Evolutionary conservation across 2,329 filamentous ascomycete genomes (phyloP).

Genomic region (Exutisphaerella laricina): DNA sequence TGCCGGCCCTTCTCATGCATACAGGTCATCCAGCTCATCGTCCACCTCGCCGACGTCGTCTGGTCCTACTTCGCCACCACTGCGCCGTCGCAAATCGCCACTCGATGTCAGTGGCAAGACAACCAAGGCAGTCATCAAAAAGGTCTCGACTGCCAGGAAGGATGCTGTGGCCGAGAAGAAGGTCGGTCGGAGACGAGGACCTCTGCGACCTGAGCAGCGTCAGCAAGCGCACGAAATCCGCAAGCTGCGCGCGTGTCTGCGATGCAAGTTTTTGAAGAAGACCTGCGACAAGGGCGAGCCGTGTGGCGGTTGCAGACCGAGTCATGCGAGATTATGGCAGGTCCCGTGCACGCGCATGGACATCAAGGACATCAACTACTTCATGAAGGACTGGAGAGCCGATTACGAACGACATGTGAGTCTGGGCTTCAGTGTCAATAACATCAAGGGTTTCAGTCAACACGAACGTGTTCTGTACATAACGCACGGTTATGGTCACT

Average conservation of each 20-base stretch:
- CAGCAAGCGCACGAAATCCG: slow-evolving; percentile 96
- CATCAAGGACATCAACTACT: slow-evolving; percentile 97
- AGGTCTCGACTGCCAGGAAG: slow-evolving; percentile 62
- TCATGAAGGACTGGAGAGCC: slow-evolving; percentile 99
- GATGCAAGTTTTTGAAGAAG: slow-evolving; percentile 99
- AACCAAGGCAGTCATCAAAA: slow-evolving; percentile 75
- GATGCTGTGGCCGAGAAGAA: slow-evolving; percentile 78
- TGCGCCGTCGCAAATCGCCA: slow-evolving; percentile 55
- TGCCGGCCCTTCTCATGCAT: slow-evolving; percentile 17
- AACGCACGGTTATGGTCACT: slow-evolving; percentile 92
- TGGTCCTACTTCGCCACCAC: slow-evolving; percentile 44
- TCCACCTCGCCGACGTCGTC: slow-evolving; percentile 33
- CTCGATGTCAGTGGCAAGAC: slow-evolving; percentile 64
- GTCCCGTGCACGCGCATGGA: slow-evolving; percentile 96
- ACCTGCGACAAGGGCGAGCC: slow-evolving; percentile 97
- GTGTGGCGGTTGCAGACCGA: slow-evolving; percentile 90
- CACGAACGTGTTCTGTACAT: slow-evolving; percentile 72
- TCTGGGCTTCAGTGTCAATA: slow-evolving; percentile 82
- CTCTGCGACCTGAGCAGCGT: slow-evolving; percentile 84
- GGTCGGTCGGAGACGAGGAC: slow-evolving; percentile 82
- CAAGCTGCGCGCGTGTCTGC: slow-evolving; percentile 85
- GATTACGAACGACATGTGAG: slow-evolving; percentile 89
- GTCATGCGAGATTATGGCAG: slow-evolving; percentile 92
- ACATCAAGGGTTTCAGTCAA: slow-evolving; percentile 78
- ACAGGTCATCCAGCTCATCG: slow-evolving; percentile 28